Evolutionary conservation across 306 rosid genomes (phyloP).

Genomic region (Ammopiptanthus mongolicus): DNA sequence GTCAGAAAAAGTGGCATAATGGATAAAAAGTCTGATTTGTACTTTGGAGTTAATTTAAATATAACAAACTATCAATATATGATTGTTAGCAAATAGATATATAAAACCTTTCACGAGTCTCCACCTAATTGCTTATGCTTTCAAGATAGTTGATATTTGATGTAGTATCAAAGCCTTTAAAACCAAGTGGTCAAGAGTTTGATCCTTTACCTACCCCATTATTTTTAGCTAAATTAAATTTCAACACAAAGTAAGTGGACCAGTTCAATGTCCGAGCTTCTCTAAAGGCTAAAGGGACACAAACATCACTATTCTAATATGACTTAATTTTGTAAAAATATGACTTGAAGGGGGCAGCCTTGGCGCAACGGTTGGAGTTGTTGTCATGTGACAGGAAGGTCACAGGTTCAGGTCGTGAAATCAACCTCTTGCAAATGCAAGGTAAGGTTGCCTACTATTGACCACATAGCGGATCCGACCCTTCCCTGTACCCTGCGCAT

Average conservation of each 20-base stretch:
- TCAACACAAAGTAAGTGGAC: background rate
- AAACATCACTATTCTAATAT: background rate
- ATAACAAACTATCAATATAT: background rate
- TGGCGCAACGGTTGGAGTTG: too few species aligned
- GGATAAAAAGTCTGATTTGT: background rate
- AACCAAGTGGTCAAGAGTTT: background rate
- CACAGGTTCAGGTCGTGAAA: too few species aligned
- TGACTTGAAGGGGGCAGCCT: background rate
- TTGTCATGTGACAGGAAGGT: too few species aligned
- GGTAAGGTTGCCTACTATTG: too few species aligned
- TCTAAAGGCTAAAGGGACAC: background rate
- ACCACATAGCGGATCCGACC: too few species aligned
- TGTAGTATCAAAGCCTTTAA: background rate
- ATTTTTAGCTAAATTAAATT: background rate
- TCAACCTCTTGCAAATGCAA: too few species aligned
- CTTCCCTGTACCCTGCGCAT: too few species aligned
- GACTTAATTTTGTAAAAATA: background rate
- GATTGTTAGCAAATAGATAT: background rate
- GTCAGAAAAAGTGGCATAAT: background rate
- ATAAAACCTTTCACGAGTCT: background rate
- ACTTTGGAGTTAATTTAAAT: background rate
- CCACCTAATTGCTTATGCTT: background rate
- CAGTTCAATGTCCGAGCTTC: background rate
- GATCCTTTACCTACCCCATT: background rate
- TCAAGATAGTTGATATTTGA: background rate